Evolutionary conservation across 371 early-diverging fungal species (phyloP), one percentile per base, ranked within the genome.

Genomic region (Apophysomyces trapeziformis): DNA sequence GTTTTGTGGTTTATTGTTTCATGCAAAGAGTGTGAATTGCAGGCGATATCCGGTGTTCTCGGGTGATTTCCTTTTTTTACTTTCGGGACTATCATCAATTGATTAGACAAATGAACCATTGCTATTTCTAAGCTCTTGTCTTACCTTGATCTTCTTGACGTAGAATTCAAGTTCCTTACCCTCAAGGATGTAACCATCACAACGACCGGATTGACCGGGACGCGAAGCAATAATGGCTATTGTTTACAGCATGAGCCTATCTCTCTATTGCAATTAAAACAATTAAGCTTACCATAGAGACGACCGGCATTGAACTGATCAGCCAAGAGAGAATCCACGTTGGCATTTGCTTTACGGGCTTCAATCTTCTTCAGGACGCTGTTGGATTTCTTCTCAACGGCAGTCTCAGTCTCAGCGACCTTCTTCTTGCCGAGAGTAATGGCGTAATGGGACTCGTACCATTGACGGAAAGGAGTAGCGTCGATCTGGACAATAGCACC

Each of bases 141-240:
- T 45, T 61, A 66, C 65, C 86, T 92, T 93, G 82, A 96, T 84
- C 87, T 92, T 93, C 65, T 87, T 84, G 73, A 90, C 69, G 87
- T 96, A 96, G 88, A 96, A 96, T 60, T 93, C 90, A 64, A 96
- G 92, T 84, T 96, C 95, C 76, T 95, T 93, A 70, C 99, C 99
- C 86, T 99, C 99, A 46, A 99, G 88, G 70, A 99, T 91, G 88
- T 96, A 95, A 57, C 99, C 99, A 75, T 97, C 97, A 69, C 90
- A 88, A 71, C 93, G 93, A 72, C 99, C 99, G 72, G 91, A 89
- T 88, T 99, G 99, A 69, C 99, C 99, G 38, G 99, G 99, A 76
- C 99, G 95, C 59, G 97, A 96, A 36, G 96, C 80, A 77, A 99
- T 82, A 76, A 88, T 82, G 79, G 96, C 92, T 67, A 62, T 35